Conservation (phyloP, 768 basidiomycete genomes). For the Guyanaporus albipodus region DNA sequence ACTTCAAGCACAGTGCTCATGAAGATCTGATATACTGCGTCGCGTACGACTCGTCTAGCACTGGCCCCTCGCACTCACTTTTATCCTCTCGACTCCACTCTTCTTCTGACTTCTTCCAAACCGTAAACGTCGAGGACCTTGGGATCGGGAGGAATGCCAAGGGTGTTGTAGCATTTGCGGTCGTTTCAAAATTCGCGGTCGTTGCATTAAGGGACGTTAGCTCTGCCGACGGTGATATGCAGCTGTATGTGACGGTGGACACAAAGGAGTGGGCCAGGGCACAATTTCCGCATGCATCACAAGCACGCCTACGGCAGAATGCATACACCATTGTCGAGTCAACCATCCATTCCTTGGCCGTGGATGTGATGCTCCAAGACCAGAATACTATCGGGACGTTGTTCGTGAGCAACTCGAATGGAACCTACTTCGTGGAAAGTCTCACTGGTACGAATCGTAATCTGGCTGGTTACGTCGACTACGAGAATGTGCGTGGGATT, state of each 20-base stretch:
- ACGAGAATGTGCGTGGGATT: slow-evolving; percentile 80
- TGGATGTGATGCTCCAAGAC: slow-evolving; percentile 84
- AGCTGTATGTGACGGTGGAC: slow-evolving; percentile 84
- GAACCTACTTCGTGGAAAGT: slow-evolving; percentile 90
- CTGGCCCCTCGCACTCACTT: slow-evolving; percentile 41
- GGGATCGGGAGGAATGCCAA: slow-evolving; percentile 81
- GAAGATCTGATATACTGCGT: slow-evolving; percentile 84
- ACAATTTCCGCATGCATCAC: slow-evolving; percentile 87
- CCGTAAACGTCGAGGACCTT: slow-evolving; percentile 69
- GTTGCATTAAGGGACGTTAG: slow-evolving; percentile 78
- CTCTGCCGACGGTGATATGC: slow-evolving; percentile 62
- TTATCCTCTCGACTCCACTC: slow-evolving; percentile 71
- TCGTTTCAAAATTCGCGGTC: slow-evolving; percentile 89
- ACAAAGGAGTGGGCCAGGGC: slow-evolving; percentile 83
- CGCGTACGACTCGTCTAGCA: slow-evolving; percentile 65
- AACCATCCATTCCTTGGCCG: slow-evolving; percentile 87
- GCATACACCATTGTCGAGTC: slow-evolving; percentile 96
- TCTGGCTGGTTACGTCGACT: slow-evolving; percentile 85
- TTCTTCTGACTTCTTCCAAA: slow-evolving; percentile 79
- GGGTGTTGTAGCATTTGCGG: slow-evolving; percentile 90
- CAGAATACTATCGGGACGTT: slow-evolving; percentile 73
- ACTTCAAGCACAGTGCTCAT: slow-evolving; percentile 77
- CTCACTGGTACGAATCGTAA: slow-evolving; percentile 93
- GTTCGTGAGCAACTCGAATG: slow-evolving; percentile 94
- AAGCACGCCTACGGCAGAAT: slow-evolving; percentile 77